These are phyloP conservation scores for Asterophora parasitica DNA, from an alignment of 768 basidiomycete genomes.

Conservation along the genomic window DNA sequence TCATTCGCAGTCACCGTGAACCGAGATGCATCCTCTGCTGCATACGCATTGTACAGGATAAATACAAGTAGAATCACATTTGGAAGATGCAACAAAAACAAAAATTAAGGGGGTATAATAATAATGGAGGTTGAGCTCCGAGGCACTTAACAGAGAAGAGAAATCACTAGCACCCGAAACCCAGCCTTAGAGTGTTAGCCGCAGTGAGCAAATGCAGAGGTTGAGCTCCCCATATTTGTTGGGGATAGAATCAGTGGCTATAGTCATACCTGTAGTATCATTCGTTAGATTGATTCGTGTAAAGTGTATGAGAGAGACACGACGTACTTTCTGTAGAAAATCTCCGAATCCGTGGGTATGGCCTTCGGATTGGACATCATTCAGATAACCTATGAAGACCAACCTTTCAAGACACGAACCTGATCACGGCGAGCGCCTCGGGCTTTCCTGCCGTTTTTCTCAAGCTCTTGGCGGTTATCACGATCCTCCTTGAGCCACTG, in stretches of 20 bases:
- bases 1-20: too few species aligned
- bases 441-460: conserved; percentile 51
- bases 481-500: conserved; percentile 88
- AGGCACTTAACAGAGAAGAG: neutral
- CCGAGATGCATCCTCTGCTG: neutral
- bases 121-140: conserved; percentile 7
- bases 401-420: conserved; percentile 29
- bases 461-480: conserved; percentile 53
- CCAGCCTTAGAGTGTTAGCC: neutral
- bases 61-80: neutral
- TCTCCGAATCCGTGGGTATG: conserved; percentile 72
- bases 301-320: neutral
- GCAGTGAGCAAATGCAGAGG: conserved; percentile 4
- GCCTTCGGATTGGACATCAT: conserved; percentile 29
- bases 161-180: neutral
- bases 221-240: conserved; percentile 10
- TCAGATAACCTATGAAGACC: neutral
- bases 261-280: conserved; percentile 41
- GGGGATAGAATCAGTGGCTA: conserved; percentile 26
- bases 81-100: neutral
- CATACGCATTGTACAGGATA: neutral
- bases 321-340: conserved; percentile 78
- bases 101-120: neutral
- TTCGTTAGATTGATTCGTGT: neutral
- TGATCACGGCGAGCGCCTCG: conserved; percentile 57